Evolutionary conservation across 768 basidiomycete species (phyloP), one percentile per base, ranked within the genome.

Genomic region (Postia placenta): DNA sequence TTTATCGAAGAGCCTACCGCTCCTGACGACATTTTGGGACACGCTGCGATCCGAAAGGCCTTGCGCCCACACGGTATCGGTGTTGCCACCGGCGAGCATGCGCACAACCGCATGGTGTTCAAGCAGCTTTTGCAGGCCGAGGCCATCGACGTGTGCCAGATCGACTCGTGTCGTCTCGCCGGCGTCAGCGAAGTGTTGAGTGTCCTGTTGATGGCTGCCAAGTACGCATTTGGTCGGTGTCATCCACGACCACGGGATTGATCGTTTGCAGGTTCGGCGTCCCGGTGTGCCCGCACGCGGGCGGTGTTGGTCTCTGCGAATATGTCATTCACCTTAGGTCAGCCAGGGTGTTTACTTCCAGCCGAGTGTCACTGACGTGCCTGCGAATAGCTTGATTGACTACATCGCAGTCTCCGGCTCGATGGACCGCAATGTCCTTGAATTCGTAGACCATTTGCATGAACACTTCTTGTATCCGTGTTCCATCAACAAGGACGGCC

Each of bases 1-100:
- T 95, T 93, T 69, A 93, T 94, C 54, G 92, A 95, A 63, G 92
- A 95, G 60, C 92, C 92, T 0, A 94, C 90, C 2, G 92, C 91
- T 0, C 92, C 89, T 0, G 92, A 94, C 59, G 92, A 94, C 63
- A 83, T 91, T 52, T 79, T 94, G 9, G 88, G 90, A 2, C 89
- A 91, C 52, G 87, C 87, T 19, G 74, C 83, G 7, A 82, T 92
- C 50, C 80, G 89, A 50, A 86, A 79, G 62, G 87, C 78, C 6
- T 73, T 95, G 36, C 83, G 83, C 58, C 83, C 83, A 6, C 66
- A 84, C 60, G 84, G 85, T 0, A 93, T 95, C 52, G 89, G 90
- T 25, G 92, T 95, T 33, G 92, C 92, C 3, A 95, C 93, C 0
- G 93, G 92, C 23, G 93, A 96, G 70, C 92, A 95, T 58, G 92